Base-by-base conservation (phyloP, 1,139 yeast genomes). In the Hansenula lynferdii region DNA sequence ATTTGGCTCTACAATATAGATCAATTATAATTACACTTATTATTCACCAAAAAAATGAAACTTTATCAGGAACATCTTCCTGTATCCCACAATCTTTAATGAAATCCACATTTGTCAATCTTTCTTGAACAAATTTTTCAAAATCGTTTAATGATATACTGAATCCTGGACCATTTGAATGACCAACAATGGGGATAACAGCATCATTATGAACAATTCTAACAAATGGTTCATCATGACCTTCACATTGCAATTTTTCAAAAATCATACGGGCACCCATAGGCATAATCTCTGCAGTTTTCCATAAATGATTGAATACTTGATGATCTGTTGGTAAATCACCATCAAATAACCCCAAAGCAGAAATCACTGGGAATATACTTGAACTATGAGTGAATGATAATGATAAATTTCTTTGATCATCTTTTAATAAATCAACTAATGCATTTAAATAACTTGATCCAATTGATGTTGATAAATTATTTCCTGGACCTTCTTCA, bases 151-250 rank as follows among this genome's bases (percentile, higher is more conserved):
- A 46, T 16, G 61, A 53, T 47, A 77, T 69, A 8, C 70, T 61
- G 46, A 64, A 73, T 0, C 80, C 80, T 0, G 82, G 80, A 5
- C 83, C 83, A 34, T 51, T 45, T 35, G 60, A 56, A 48, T 80
- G 72, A 20, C 50, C 54, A 15, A 64, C 63, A 23, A 76, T 55
- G 1, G 84, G 83, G 22, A 70, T 57, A 3, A 77, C 80, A 1
- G 82, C 77, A 44, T 75, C 81, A 52, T 77, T 78, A 34, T 76
- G 61, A 17, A 77, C 50, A 31, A 69, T 62, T 45, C 84, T 62
- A 4, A 77, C 70, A 47, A 19, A 44, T 3, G 41, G 37, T 23
- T 34, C 44, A 6, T 36, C 38, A 9, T 31, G 34, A 16, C 15
- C 54, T 57, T 31, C 41, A 49, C 77, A 72, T 16, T 52, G 52